Evolutionary conservation across 805 yeast species (phyloP).

Genomic region (Myxozyma monticola): DNA sequence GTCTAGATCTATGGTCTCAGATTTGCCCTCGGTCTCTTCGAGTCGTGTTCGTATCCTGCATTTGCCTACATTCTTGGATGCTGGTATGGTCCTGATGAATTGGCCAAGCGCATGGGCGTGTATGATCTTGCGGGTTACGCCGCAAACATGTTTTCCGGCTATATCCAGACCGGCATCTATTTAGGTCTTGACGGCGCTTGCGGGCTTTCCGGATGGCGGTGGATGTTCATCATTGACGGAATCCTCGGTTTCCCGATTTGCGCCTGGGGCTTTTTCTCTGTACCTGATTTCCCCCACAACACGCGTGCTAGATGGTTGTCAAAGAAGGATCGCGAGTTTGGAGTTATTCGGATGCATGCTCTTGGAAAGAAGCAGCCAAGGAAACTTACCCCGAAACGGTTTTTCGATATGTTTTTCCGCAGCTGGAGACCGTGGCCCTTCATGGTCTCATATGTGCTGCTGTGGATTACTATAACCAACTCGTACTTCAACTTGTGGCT

Average conservation of each 20-base stretch:
- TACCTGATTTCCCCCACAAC: conserved; percentile 65
- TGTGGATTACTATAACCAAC: conserved; percentile 15
- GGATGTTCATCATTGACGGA: conserved; percentile 27
- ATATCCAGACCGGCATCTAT: conserved; percentile 60
- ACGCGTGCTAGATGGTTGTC: conserved; percentile 53
- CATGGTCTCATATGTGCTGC: conserved; percentile 15
- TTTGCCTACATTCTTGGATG: conserved; percentile 35
- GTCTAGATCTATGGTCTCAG: conserved; percentile 21
- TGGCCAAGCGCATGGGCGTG: conserved; percentile 58
- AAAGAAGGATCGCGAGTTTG: conserved; percentile 6
- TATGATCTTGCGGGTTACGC: conserved; percentile 62
- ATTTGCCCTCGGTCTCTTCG: conserved; percentile 28
- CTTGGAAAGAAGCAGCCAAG: conserved; percentile 11
- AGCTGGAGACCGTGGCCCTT: conserved; percentile 15
- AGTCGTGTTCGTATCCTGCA: conserved; percentile 63
- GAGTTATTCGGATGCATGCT: conserved; percentile 14
- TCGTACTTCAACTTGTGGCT: conserved; percentile 39
- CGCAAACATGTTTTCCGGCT: conserved; percentile 62
- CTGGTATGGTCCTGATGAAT: conserved; percentile 58
- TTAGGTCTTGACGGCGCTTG: conserved; percentile 48
- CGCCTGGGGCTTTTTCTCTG: conserved; percentile 36
- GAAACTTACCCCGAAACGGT: conserved; percentile 5
- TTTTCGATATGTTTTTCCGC: conserved; percentile 4
- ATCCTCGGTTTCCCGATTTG: conserved; percentile 19
- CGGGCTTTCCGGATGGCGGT: conserved; percentile 65